Evolutionary conservation across 129 eudicot species (phyloP).

Genomic region (Tanacetum coccineum): DNA sequence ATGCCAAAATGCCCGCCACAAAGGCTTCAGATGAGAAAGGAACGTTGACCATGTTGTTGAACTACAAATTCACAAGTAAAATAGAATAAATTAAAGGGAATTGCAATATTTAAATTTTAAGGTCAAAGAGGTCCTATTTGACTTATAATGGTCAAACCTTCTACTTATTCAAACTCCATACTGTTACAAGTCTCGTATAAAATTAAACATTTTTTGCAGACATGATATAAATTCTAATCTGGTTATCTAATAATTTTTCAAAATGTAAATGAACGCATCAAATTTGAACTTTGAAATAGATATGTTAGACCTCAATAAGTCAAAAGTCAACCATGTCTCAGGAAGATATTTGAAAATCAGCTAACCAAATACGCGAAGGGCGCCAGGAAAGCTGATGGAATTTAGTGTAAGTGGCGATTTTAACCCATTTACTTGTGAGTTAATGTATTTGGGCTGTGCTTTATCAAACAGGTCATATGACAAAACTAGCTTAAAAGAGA

Average conservation of each 20-base stretch:
- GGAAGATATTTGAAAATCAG: background rate
- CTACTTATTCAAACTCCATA: background rate
- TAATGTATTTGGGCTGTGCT: too few species aligned
- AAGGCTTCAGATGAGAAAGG: slow-evolving; percentile 59
- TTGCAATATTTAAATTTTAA: background rate
- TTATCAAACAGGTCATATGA: too few species aligned
- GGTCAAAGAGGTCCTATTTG: slow-evolving; percentile 2
- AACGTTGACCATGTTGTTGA: slow-evolving; percentile 59
- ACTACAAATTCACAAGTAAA: slow-evolving; percentile 31
- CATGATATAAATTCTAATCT: too few species aligned
- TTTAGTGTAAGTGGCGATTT: background rate
- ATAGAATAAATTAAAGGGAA: background rate
- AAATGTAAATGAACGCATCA: too few species aligned
- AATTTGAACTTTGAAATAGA: background rate
- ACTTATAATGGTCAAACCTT: slow-evolving; percentile 16
- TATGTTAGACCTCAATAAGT: slow-evolving; percentile 6
- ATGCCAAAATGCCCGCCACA: slow-evolving; percentile 53
- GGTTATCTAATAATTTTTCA: too few species aligned
- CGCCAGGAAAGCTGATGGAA: background rate
- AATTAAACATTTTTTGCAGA: background rate
- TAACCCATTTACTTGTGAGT: too few species aligned
- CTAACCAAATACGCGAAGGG: slow-evolving; percentile 2
- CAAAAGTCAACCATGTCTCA: background rate
- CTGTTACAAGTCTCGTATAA: background rate
- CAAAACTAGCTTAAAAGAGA: too few species aligned